Evolutionary conservation across 176 grass and related monocot genomes (phyloP), one percentile per base, ranked within the genome.

Genomic region (Alopecurus myosuroides): DNA sequence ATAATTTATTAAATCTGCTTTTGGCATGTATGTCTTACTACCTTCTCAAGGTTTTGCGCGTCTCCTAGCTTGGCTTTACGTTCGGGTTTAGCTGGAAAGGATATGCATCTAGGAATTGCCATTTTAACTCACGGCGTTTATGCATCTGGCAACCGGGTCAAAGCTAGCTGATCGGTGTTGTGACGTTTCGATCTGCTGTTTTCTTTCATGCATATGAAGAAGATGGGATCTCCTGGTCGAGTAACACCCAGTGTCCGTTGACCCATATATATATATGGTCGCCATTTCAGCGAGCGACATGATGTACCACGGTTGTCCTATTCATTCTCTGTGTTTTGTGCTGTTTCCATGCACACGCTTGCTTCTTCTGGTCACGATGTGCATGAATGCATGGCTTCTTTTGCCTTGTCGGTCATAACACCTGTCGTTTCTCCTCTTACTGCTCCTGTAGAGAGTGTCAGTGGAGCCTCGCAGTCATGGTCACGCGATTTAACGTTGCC

Each of bases 401-500:
- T 42, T 56, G 8, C 31, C 29, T 46, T 34, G 39, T 36, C 45
- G 50, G 13, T 70, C 23, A 15, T 29, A 51, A 37, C 12, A 39
- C 31, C 52, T 84, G 81, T 74, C 87, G 23, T 84, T 79, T 70
- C 50, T 58, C 41, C 56, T 78, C 9, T 65, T 63, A 22, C 20
- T 49, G 14, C 19, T n/a, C 19, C 45, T 71, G 61, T 25, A 17
- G 41, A 44, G 12, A n/a, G 22, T 58, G n/a, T 50, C 73, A 79
- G 58, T 61, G n/a, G 9, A 84, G 45, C 78, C 69, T 76, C 77
- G 41, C 61, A 53, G 80, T 81, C 84, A 91, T 81, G 66, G 68
- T 81, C 67, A 91, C 81, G 80, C 77, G 67, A 88, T 91, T 84
- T 88, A 88, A 64, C 63, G 41, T n/a, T 64, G 53, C 84, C 53